Percentiles rank a stretch among this genome's conserved stretches.
Evolutionary conservation across 805 yeast species (phyloP).

Genomic region (Pichia eremophila): DNA sequence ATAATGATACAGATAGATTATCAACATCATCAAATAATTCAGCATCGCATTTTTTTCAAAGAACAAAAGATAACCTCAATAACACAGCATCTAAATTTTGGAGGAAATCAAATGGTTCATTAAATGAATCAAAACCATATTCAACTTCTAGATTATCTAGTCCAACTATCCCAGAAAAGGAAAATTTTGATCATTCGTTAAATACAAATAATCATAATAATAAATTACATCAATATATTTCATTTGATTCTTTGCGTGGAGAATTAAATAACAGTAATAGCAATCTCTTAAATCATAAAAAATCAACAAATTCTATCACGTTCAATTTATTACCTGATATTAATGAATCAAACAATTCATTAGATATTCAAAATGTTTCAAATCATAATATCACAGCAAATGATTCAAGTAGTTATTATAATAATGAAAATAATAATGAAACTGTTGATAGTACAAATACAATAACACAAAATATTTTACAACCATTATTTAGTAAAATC

Average conservation of each 20-base stretch:
- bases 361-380: not conserved
- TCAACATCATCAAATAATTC: not conserved
- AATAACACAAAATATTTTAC: conserved; percentile 12
- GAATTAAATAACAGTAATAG: conserved; percentile 9
- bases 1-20: not conserved
- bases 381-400: not conserved
- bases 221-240: conserved; percentile 26
- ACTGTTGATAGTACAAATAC: not conserved
- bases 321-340: not conserved
- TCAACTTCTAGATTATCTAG: not conserved
- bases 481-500: conserved; percentile 15
- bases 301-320: not conserved
- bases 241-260: conserved; percentile 32
- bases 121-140: not conserved
- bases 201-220: not conserved
- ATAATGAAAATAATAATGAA: not conserved
- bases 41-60: not conserved
- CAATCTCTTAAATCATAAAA: conserved; percentile 7
- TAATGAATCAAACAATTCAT: not conserved
- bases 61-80: not conserved
- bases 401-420: not conserved
- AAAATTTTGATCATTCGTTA: not conserved
- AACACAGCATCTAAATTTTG: not conserved
- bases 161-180: not conserved
- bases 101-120: not conserved